These are phyloP conservation scores for Pezicula rhizophila DNA, from an alignment of 2,329 filamentous ascomycete species.

Conservation along the genomic window DNA sequence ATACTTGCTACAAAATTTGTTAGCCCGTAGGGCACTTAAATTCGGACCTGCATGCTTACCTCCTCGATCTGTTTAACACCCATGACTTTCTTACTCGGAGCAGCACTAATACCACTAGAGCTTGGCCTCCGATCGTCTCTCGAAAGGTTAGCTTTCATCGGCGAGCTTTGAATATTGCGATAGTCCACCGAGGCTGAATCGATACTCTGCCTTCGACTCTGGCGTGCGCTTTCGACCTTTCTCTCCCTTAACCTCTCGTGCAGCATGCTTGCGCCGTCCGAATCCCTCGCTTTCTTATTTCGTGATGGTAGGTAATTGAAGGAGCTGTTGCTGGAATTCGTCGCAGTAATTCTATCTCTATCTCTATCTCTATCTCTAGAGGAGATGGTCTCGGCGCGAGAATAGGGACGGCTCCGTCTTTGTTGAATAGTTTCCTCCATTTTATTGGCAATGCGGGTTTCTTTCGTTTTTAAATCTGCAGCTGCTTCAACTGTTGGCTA, in stretches of 20 bases:
- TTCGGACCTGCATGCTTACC: constrained; percentile 33
- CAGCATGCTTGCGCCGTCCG: constrained; percentile 21
- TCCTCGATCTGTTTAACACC: constrained; percentile 65
- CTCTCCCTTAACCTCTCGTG: constrained; percentile 28
- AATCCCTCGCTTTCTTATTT: constrained; percentile 2
- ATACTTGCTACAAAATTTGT: constrained; percentile 45
- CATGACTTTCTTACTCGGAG: constrained; percentile 41
- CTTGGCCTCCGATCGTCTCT: constrained; percentile 24
- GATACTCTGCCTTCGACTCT: constrained; percentile 17
- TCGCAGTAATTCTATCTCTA: constrained; percentile 18
- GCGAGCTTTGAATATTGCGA: constrained; percentile 24
- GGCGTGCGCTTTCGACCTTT: constrained; percentile 24
- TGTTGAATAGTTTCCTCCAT: constrained; percentile 16
- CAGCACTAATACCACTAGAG: constrained; percentile 17
- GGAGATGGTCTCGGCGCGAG: constrained; percentile 16
- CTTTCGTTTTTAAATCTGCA: background rate
- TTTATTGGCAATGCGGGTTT: background rate
- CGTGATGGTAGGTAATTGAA: constrained; percentile 8
- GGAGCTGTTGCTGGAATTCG: constrained; percentile 14
- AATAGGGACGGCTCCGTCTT: constrained; percentile 5
- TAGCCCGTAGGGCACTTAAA: constrained; percentile 6
- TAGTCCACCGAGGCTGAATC: constrained; percentile 11
- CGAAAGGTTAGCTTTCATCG: constrained; percentile 13
- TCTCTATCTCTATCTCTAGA: constrained; percentile 16
- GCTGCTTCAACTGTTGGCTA: too few species aligned